These are phyloP conservation scores for Termitomyces sp. DNA, from an alignment of 1,284 basidiomycete genomes.

Conservation along the genomic window DNA sequence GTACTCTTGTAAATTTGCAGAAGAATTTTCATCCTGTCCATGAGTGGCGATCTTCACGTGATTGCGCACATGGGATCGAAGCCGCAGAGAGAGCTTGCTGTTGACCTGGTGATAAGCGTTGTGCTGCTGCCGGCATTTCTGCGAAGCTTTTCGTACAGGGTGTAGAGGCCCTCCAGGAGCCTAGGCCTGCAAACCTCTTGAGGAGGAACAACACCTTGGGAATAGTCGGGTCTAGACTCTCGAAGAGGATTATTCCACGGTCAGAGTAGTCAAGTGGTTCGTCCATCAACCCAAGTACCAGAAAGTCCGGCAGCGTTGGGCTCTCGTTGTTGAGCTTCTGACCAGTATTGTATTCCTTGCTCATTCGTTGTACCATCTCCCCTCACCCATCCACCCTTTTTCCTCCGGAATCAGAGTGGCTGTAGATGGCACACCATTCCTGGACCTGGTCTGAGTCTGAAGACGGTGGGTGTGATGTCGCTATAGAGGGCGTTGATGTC, in stretches of 20 bases:
- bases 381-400: background rate
- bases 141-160: too few relatives aligned
- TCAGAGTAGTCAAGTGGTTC: conserved; percentile 1
- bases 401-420: background rate
- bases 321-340: conserved; percentile 1
- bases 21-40: background rate
- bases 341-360: background rate
- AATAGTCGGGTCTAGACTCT: background rate
- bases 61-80: background rate
- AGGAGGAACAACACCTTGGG: background rate
- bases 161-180: background rate
- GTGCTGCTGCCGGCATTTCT: background rate
- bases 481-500: too few relatives aligned
- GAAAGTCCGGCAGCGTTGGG: background rate
- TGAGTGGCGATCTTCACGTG: background rate
- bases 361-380: conserved; percentile 1
- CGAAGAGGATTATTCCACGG: background rate
- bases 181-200: background rate
- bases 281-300: background rate
- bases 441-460: background rate
- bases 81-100: too few relatives aligned
- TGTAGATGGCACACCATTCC: background rate
- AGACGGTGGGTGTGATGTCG: too few relatives aligned
- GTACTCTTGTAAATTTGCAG: background rate
- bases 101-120: too few relatives aligned